Evolutionary conservation across 1,284 basidiomycete species (phyloP), one percentile per base, ranked within the genome.

Genomic region (Pisolithus thermaeus): DNA sequence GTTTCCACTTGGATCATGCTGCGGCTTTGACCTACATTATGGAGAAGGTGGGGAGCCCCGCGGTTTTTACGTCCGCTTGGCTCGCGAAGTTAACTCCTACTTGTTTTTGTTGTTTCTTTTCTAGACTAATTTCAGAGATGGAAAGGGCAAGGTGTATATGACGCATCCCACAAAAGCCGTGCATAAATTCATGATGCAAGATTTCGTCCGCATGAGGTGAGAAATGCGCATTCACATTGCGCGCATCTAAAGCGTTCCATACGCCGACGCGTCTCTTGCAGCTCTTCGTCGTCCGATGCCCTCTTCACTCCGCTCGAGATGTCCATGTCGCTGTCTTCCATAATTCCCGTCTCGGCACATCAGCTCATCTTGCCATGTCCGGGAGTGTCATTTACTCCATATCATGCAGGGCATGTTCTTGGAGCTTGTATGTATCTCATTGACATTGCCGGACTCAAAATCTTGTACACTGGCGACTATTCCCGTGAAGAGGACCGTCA

Each of bases 351-450:
- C 57, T 96, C 97, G 44, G 94, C 90, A 49, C 95, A 98, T 70
- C 95, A 99, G 70, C 84, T 98, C 55, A 97, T 98, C 50, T 87
- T 90, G 4, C 84, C 92, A 4, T 91, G 89, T 56, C 89, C 92
- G 52, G 91, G 91, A 52, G 81, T 99, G 41, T 84, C 93, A 1
- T 99, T 99, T 69, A 99, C 94, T 4, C 92, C 97, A 0, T 99
- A 98, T 68, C 97, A 98, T 56, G 96, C 96, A 6, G 96, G 96
- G 1, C 97, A 99, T 64, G 97, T 99, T 27, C 78, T 99, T 0
- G 96, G 96, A 20, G 96, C 97, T 50, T 97, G 94, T 64, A 99
- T 99, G 96, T 99, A 90, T 70, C 76, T 98, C 59, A 94, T 99
- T 66, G 95, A 99, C 70, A 96, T 99, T 56, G 93, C 92, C 27